Evolutionary conservation across 2,329 filamentous ascomycete species (phyloP), one percentile per base, ranked within the genome.

Genomic region (Epichloe elymi): DNA sequence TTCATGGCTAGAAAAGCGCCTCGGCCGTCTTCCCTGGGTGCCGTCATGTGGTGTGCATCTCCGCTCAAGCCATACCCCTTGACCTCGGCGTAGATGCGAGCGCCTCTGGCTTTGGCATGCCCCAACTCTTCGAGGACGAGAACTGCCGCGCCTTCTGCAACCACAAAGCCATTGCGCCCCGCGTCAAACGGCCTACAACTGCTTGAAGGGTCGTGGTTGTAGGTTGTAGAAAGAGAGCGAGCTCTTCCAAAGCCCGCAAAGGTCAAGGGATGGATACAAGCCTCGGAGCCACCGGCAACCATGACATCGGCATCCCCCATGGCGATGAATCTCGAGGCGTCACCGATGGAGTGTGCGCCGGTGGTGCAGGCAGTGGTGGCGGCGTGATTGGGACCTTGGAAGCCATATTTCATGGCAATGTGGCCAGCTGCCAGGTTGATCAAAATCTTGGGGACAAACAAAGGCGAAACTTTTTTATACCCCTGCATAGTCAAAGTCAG

Each of bases 371-470:
- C 93, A 12, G 93, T 98, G 0, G 91, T 95, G 39, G 81, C 88
- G 2, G 91, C 81, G 67, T 96, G 93, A 63, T 95, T 96, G 4
- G 93, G 93, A 0, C 93, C 93, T 66, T 86, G 72, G 62, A 98
- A 86, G 17, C 88, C 87, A 68, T 93, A 83, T 59, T 82, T 86
- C 83, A 98, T 97, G 26, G 91, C 91, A 38, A 97, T 82, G 64
- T 97, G 91, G 0, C 93, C 93, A 10, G 93, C 93, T 0, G 88
- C 93, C 58, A 98, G 79, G 65, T 98, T 98, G 69, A 95, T 95
- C 47, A 98, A 75, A 7, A 97, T 81, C 58, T 88, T 85, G 6
- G 93, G 93, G 7, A 97, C 89, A 63, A 98, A 97, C 3, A 95
- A 71, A 1, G 93, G 93, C 36, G 90, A 95, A 2, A 97, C 86